phyloP scores from a whole-genome alignment of 2,329 filamentous ascomycete species.

The Xylariaceae sp. region DNA sequence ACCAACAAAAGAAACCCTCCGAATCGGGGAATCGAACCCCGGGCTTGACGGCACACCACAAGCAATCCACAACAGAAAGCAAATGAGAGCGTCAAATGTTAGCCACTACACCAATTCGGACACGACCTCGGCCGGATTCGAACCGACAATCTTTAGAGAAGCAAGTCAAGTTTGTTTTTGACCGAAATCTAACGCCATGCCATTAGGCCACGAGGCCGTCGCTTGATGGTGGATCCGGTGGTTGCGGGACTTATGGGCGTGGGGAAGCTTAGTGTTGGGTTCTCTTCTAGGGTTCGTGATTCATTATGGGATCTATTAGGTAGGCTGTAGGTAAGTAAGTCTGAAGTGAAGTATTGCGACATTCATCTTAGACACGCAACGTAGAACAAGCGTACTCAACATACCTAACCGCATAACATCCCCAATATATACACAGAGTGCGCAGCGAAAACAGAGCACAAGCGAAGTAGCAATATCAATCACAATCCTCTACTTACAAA shows the following conservation, averaged over 20 bases:
- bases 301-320: no score
- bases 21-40: constrained; percentile 32
- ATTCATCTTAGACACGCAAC: no score
- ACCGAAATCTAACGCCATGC: constrained; percentile 23
- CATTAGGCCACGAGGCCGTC: constrained; percentile 22
- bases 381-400: no score
- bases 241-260: background rate
- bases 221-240: background rate
- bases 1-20: constrained; percentile 15
- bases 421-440: no score
- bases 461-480: no score
- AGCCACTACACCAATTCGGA: constrained; percentile 37
- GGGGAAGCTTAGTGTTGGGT: no score
- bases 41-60: constrained; percentile 20
- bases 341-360: no score
- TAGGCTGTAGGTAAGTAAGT: no score
- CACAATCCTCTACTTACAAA: no score
- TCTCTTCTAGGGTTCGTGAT: no score
- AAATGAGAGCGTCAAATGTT: constrained; percentile 36
- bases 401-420: no score
- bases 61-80: background rate
- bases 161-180: background rate
- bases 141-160: constrained; percentile 22
- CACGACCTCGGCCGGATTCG: constrained; percentile 22
- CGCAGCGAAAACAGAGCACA: no score